These are phyloP conservation scores for Ophiocordyceps camponoti-saundersi DNA, from an alignment of 2,329 filamentous ascomycete species.

Conservation along the genomic window DNA sequence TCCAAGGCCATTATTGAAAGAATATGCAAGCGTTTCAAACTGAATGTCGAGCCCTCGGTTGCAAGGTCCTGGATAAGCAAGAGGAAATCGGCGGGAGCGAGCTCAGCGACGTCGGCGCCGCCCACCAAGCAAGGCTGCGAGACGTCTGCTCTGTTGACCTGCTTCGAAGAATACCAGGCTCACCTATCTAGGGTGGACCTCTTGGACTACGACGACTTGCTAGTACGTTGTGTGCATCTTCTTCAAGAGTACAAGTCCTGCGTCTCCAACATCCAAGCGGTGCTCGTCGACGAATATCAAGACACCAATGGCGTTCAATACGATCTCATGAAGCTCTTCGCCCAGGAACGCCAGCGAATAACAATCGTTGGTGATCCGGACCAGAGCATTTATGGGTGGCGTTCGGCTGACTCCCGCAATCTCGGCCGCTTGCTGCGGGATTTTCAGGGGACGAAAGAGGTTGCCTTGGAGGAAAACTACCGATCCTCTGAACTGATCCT, in stretches of 20 bases:
- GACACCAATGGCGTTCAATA: constrained; percentile 94
- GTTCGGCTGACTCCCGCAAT: constrained; percentile 83
- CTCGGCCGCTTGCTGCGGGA: constrained; percentile 60
- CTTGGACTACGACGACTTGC: constrained; percentile 85
- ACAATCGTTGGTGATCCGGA: constrained; percentile 95
- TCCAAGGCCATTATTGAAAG: constrained; percentile 63
- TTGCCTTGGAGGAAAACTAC: constrained; percentile 88
- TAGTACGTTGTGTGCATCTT: constrained; percentile 69
- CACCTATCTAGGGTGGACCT: constrained; percentile 62
- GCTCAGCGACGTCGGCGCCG: constrained; percentile 22
- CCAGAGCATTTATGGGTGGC: constrained; percentile 94
- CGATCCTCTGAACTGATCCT: constrained; percentile 78
- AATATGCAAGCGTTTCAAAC: constrained; percentile 59
- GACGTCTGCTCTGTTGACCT: constrained; percentile 45
- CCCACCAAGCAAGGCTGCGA: constrained; percentile 15
- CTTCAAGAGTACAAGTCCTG: constrained; percentile 58
- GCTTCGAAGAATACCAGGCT: constrained; percentile 61
- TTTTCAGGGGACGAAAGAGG: constrained; percentile 62
- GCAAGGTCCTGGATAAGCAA: constrained; percentile 66
- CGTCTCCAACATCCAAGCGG: constrained; percentile 76
- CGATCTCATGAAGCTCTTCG: constrained; percentile 80
- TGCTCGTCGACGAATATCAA: constrained; percentile 94
- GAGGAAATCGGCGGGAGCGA: constrained; percentile 38
- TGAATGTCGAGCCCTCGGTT: constrained; percentile 49
- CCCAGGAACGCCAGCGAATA: constrained; percentile 54